Percentiles rank a stretch among this genome's conserved stretches.
Evolutionary conservation across 164 flowering plant genomes (phyloP).

Genomic region (Vitis labrusca): DNA sequence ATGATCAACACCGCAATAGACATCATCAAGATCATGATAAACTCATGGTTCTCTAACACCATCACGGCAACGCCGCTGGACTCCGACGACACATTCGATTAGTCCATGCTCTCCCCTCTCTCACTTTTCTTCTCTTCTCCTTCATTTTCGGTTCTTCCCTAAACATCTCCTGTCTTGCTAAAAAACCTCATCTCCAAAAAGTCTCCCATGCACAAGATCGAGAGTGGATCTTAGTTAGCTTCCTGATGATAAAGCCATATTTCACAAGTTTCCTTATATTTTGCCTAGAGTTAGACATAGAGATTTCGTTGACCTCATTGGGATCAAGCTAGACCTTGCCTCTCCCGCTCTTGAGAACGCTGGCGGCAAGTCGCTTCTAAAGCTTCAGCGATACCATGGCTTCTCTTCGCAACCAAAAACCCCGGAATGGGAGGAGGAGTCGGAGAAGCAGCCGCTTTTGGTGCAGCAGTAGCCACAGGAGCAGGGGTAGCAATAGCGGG

Average conservation of each 20-base stretch:
- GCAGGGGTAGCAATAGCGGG: constrained; percentile 23
- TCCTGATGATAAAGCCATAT: constrained; percentile 42
- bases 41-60: constrained; percentile 59
- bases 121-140: too few relatives aligned
- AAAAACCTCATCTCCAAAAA: too few relatives aligned
- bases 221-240: constrained; percentile 45
- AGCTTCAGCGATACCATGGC: constrained; percentile 45
- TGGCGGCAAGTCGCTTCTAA: constrained; percentile 41
- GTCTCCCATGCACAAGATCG: constrained; percentile 29
- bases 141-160: too few relatives aligned
- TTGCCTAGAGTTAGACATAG: constrained; percentile 45
- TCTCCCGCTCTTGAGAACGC: constrained; percentile 38
- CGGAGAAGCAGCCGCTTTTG: constrained; percentile 16
- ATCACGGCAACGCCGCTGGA: constrained; percentile 25
- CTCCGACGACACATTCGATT: constrained; percentile 38
- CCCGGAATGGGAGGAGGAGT: constrained; percentile 50
- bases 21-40: constrained; percentile 61
- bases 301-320: constrained; percentile 38
- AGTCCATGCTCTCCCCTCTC: constrained; percentile 36
- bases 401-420: not conserved
- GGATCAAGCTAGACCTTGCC: constrained; percentile 51
- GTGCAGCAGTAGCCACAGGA: constrained; percentile 23
- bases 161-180: fast-evolving
- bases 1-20: constrained; percentile 79
- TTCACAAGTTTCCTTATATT: constrained; percentile 40